Percentiles rank a stretch among this genome's conserved stretches.
Conservation (phyloP, 2,329 filamentous ascomycete species). For the Magnaporthales sp. region DNA sequence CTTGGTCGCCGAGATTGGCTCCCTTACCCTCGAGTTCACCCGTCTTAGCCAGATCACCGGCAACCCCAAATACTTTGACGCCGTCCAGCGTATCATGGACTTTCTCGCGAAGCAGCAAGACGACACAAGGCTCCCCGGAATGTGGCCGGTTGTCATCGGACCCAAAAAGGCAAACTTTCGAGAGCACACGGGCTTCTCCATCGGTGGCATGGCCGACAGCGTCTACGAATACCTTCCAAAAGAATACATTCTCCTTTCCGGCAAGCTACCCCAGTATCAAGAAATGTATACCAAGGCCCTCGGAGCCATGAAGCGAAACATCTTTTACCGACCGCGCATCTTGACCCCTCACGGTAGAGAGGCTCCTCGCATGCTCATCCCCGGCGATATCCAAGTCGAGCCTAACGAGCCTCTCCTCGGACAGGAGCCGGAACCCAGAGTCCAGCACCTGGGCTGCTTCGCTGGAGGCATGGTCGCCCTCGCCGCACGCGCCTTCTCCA, state of each 20-base stretch:
- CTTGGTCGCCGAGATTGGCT: slow-evolving; percentile 44
- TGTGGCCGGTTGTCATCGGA: slow-evolving; percentile 63
- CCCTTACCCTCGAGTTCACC: slow-evolving; percentile 66
- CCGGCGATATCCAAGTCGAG: slow-evolving; percentile 18
- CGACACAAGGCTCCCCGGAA: slow-evolving; percentile 57
- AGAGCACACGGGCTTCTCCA: slow-evolving; percentile 27
- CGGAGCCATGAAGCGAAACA: slow-evolving; percentile 9
- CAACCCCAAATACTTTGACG: slow-evolving; percentile 67
- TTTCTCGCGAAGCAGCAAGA: slow-evolving; percentile 58
- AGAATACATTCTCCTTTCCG: slow-evolving; percentile 34
- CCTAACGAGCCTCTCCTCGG: slow-evolving; percentile 14
- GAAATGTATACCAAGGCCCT: slow-evolving; percentile 57
- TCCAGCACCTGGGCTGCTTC: slow-evolving; percentile 33
- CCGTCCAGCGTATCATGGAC: slow-evolving; percentile 63
- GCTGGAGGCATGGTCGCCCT: slow-evolving; percentile 35
- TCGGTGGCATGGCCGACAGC: slow-evolving; percentile 38
- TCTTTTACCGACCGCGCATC: slow-evolving; percentile 12
- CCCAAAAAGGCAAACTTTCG: slow-evolving; percentile 41
- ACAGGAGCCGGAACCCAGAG: slow-evolving; percentile 21
- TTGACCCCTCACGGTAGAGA: neutral
- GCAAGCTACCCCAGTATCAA: slow-evolving; percentile 48
- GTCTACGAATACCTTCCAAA: slow-evolving; percentile 54
- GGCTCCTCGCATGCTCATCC: slow-evolving; percentile 8
- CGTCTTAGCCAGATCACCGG: slow-evolving; percentile 65
- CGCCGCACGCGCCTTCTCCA: slow-evolving; percentile 25